Evolutionary conservation across 169 alveolate species (phyloP).

Genomic region (Toxoplasma gondii): DNA sequence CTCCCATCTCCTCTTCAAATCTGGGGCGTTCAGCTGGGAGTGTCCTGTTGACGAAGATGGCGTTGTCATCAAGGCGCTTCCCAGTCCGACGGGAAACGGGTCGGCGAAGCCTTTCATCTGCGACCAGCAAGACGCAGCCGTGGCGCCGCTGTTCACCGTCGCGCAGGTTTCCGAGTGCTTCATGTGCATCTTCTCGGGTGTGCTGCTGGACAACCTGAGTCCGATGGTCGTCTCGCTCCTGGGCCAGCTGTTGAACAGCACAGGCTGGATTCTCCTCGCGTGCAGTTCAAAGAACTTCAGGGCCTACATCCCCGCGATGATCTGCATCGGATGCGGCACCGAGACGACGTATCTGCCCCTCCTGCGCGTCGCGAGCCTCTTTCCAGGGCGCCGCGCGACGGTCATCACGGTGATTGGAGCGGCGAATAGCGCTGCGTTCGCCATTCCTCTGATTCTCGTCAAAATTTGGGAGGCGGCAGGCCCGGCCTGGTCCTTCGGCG

Average conservation of each 20-base stretch:
- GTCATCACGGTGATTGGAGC: conserved; percentile 59
- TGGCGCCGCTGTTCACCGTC: conserved; percentile 42
- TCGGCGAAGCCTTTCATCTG: conserved; percentile 31
- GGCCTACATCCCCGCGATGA: conserved; percentile 46
- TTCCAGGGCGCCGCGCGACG: conserved; percentile 14
- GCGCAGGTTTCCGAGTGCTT: conserved; percentile 46
- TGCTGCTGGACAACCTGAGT: conserved; percentile 45
- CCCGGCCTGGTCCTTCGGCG: background rate
- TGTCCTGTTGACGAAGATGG: background rate
- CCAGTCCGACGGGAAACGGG: background rate
- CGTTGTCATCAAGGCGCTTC: background rate
- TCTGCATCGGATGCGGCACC: conserved; percentile 51
- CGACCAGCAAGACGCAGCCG: conserved; percentile 62
- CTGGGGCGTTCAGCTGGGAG: conserved; percentile 66
- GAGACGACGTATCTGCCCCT: conserved; percentile 60
- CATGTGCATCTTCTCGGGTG: conserved; percentile 60
- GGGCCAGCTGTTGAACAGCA: conserved; percentile 45
- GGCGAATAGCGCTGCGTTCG: conserved; percentile 56
- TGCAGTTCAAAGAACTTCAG: background rate
- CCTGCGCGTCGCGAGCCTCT: conserved; percentile 5
- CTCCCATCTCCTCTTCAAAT: conserved; percentile 38
- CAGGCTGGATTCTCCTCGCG: conserved; percentile 59
- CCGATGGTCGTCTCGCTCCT: conserved; percentile 49
- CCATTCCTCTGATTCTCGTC: conserved; percentile 51
- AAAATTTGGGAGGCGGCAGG: conserved; percentile 31